Conservation (phyloP, 73 alveolate species). For the Halteria grandinella region DNA sequence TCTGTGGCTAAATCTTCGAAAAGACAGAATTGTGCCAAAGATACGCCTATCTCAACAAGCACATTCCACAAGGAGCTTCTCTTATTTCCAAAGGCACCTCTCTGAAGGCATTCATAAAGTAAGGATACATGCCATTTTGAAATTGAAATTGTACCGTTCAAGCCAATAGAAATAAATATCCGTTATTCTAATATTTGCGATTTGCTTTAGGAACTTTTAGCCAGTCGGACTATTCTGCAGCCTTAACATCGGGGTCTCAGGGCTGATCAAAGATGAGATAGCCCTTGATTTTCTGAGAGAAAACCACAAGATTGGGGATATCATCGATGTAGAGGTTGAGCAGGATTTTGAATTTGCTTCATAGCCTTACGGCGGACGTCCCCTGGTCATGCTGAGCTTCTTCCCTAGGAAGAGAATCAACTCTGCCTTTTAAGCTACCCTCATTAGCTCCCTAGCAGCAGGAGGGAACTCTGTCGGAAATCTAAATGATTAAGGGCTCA, state of each 20-base stretch:
- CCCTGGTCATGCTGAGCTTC: not conserved
- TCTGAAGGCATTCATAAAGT: slow-evolving; percentile 47
- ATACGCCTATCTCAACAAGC: slow-evolving; percentile 31
- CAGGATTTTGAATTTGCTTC: slow-evolving; percentile 19
- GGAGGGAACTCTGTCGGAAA: not conserved
- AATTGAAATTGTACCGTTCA: not conserved
- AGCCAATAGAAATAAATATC: not conserved
- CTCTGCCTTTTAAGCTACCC: not conserved
- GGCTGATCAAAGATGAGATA: slow-evolving; percentile 40
- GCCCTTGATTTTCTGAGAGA: slow-evolving; percentile 27
- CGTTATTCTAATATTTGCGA: not conserved
- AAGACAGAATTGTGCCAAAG: slow-evolving; percentile 27
- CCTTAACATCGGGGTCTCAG: slow-evolving; percentile 54
- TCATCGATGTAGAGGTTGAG: slow-evolving; percentile 24
- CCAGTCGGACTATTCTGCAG: slow-evolving; percentile 58
- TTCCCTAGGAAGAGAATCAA: not conserved
- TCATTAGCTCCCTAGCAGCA: slow-evolving; percentile 29
- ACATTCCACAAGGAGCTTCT: not conserved
- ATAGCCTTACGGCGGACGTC: slow-evolving; percentile 8
- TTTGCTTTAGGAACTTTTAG: slow-evolving; percentile 39
- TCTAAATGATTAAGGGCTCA: too few species aligned
- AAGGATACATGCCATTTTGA: not conserved
- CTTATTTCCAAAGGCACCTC: slow-evolving; percentile 1
- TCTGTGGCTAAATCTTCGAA: slow-evolving; percentile 23
- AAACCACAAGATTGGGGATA: slow-evolving; percentile 26